A percentile compares a stretch with the other conserved stretches of the same genome.
phyloP scores from a whole-genome alignment of 306 rosid genomes.

The Datisca glomerata region DNA sequence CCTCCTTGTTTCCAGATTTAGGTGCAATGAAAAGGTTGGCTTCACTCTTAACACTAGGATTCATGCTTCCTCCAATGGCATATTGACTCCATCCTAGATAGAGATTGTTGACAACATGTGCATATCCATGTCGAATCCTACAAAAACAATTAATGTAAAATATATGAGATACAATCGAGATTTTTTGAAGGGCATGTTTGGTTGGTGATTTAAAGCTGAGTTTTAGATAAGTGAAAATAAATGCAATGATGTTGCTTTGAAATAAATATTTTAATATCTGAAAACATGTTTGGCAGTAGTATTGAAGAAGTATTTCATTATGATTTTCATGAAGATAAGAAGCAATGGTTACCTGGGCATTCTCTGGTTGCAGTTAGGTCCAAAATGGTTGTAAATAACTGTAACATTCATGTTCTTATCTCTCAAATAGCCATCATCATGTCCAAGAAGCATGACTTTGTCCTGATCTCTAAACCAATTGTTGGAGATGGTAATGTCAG shows the following conservation, averaged over 20 bases:
- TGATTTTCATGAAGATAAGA: too few relatives aligned
- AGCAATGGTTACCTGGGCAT: constrained; percentile 23
- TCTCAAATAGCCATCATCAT: constrained; percentile 22
- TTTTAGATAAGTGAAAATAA: not conserved
- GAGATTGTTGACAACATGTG: constrained; percentile 31
- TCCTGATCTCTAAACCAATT: constrained; percentile 36
- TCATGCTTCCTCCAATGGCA: constrained; percentile 41
- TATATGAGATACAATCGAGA: too few relatives aligned
- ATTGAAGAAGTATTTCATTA: too few relatives aligned
- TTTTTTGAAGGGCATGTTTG: too few relatives aligned
- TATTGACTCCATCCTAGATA: constrained; percentile 29
- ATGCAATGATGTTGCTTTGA: too few relatives aligned
- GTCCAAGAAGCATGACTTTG: constrained; percentile 38
- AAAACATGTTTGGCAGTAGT: too few relatives aligned
- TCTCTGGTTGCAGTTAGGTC: constrained; percentile 37
- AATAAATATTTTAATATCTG: too few relatives aligned
- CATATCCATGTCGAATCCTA: constrained; percentile 29
- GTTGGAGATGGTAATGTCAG: constrained; percentile 29
- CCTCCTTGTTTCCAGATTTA: constrained; percentile 24
- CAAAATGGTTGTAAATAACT: constrained; percentile 29
- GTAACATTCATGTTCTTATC: constrained; percentile 34
- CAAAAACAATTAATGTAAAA: not conserved
- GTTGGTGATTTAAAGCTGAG: not conserved
- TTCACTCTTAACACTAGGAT: constrained; percentile 32
- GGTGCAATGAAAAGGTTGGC: constrained; percentile 32